Percentiles rank a stretch among this genome's conserved stretches.
Evolutionary conservation across 2,329 filamentous ascomycete species (phyloP).

Genomic region (Hymenotorrendiella dingleyae): DNA sequence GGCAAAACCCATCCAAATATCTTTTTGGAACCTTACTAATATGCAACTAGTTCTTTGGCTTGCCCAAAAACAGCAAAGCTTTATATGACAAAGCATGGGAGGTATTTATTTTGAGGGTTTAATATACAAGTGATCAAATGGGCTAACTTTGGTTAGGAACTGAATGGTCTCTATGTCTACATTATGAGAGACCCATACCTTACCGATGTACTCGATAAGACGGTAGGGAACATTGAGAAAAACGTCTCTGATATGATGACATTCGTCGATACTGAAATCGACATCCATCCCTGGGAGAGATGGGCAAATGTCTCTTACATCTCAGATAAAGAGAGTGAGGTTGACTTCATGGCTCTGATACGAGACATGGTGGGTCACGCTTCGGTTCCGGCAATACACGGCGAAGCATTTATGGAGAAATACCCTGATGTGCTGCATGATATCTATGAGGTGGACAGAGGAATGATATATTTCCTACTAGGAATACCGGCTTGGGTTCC

Average conservation of each 20-base stretch:
- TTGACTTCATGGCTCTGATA: constrained; percentile 45
- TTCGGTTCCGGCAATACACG: constrained; percentile 45
- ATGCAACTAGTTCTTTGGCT: constrained; percentile 25
- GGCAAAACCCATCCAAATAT: background rate
- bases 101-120: constrained; percentile 18
- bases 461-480: constrained; percentile 46
- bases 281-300: constrained; percentile 58
- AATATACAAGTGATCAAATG: too few species aligned
- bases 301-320: constrained; percentile 37
- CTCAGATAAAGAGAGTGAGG: constrained; percentile 43
- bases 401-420: constrained; percentile 43
- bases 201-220: constrained; percentile 34
- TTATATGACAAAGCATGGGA: constrained; percentile 24
- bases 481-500: constrained; percentile 52
- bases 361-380: constrained; percentile 50
- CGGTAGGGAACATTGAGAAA: constrained; percentile 35
- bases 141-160: constrained; percentile 27
- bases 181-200: constrained; percentile 44
- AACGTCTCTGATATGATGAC: constrained; percentile 51
- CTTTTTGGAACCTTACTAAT: background rate
- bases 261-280: constrained; percentile 52
- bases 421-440: constrained; percentile 48
- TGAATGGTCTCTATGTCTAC: constrained; percentile 29
- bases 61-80: constrained; percentile 19
- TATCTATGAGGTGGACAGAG: constrained; percentile 48